Percentiles rank a stretch among this genome's conserved stretches.
phyloP scores from a whole-genome alignment of 768 basidiomycete species.

The Suillus brevipes region DNA sequence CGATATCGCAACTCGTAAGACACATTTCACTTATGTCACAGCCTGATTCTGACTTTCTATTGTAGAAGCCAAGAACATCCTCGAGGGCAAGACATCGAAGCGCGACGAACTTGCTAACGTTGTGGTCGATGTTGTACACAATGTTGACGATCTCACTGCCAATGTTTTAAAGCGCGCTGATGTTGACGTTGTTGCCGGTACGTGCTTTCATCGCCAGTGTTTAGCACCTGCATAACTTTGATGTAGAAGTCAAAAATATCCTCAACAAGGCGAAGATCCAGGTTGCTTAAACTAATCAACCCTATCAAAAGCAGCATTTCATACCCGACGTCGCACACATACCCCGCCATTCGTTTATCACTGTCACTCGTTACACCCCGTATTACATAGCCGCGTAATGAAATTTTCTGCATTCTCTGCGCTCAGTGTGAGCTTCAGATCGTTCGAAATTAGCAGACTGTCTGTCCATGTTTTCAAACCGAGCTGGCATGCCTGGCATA shows the following conservation, averaged over 20 bases:
- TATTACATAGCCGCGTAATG: background rate
- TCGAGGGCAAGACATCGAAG: background rate
- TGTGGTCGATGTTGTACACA: background rate
- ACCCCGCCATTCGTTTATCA: background rate
- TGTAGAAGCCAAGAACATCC: background rate
- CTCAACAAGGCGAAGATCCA: background rate
- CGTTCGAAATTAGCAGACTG: too few species aligned
- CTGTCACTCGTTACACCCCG: background rate
- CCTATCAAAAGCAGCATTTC: background rate
- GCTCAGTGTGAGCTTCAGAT: background rate
- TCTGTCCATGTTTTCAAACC: too few species aligned
- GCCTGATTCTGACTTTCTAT: background rate
- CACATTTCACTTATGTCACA: accelerated
- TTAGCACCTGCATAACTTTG: background rate
- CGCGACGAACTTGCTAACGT: background rate
- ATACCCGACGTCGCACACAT: background rate
- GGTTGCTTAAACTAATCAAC: background rate
- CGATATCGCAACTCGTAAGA: background rate
- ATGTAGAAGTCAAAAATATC: background rate
- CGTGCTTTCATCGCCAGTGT: background rate
- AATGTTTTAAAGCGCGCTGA: background rate
- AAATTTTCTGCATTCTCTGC: background rate
- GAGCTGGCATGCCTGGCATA: too few species aligned
- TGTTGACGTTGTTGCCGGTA: background rate
- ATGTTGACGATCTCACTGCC: accelerated